Percentiles rank a stretch among this genome's conserved stretches.
Conservation (phyloP, 2,329 filamentous ascomycete species). For the Claviceps quebecensis region DNA sequence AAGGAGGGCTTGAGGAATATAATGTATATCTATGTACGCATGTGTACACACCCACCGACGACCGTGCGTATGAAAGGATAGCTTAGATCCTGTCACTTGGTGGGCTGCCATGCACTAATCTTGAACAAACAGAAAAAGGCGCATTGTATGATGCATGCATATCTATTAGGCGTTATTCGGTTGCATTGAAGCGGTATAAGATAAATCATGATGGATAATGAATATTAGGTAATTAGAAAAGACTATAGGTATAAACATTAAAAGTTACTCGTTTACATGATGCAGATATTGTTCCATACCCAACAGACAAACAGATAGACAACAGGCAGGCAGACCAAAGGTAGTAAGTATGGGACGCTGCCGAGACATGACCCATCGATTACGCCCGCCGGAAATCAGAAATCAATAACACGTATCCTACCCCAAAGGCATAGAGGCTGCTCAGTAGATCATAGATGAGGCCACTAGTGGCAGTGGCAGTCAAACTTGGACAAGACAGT, state of each 20-base stretch:
- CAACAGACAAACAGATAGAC: neutral
- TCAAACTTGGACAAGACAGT: constrained; percentile 17
- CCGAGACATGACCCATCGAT: neutral
- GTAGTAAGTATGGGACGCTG: constrained; percentile 1
- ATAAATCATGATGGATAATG: neutral
- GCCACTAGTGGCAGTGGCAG: constrained; percentile 19
- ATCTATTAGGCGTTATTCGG: too few relatives aligned
- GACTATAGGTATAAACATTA: neutral
- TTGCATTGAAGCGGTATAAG: too few relatives aligned
- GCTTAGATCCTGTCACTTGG: too few relatives aligned
- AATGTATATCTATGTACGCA: too few relatives aligned
- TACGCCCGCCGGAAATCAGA: neutral
- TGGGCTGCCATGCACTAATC: too few relatives aligned
- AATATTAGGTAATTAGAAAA: neutral
- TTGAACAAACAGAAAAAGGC: too few relatives aligned
- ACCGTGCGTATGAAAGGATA: too few relatives aligned
- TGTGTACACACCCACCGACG: too few relatives aligned
- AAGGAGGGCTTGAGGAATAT: too few relatives aligned
- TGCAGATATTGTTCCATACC: constrained; percentile 1
- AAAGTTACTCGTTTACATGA: constrained; percentile 6
- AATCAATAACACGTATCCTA: too few relatives aligned
- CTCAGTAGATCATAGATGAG: neutral
- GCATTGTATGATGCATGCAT: too few relatives aligned
- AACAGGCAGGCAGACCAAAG: neutral
- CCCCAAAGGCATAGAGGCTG: too few relatives aligned